Evolutionary conservation across 2,329 filamentous ascomycete species (phyloP), one percentile per base, ranked within the genome.

Genomic region (Penicillium occitanis): DNA sequence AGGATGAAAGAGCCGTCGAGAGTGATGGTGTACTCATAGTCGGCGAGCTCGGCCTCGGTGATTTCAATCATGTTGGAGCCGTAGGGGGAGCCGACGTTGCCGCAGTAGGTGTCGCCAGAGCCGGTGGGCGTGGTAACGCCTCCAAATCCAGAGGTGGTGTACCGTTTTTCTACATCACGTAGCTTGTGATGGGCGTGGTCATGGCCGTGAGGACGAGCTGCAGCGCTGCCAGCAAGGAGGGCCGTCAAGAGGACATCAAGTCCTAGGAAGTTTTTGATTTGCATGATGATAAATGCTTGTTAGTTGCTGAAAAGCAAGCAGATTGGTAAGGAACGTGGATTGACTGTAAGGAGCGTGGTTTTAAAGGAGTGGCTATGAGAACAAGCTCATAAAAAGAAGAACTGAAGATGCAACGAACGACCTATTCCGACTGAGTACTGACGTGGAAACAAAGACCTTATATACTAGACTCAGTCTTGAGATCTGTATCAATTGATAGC

Each of bases 41-140:
- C 44, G 69, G 67, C 70, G 63, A 75, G 76, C 35, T 72, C 68
- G 53, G 69, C 67, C 67, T 73, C 72, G 65, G 71, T 60, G 66
- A 81, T 72, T 65, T 76, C 66, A 64, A 76, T 74, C 67, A 78
- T 76, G 75, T 79, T 78, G 75, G 74, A 76, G 63, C 79, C 76
- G 71, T 75, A 78, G 8, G 77, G 77, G 65, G 42, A 69, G 64
- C 77, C 77, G 60, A 74, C 66, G 68, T 79, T 79, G 63, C 77
- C 77, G n/a, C 66, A 64, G 68, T 75, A 78, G 61, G 69, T 68
- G 61, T 73, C 68, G 59, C 67, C 63, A 44, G 68, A 66, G 25
- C 67, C 65, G 25, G 59, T 61, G 61, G 70, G 68, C 2, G 22
- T 10, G 11, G 48, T 30, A 5, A 51, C 25, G 2, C 25, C 25